Evolutionary conservation across 371 early-diverging fungal species (phyloP).

Genomic region (Zychaea mexicana): DNA sequence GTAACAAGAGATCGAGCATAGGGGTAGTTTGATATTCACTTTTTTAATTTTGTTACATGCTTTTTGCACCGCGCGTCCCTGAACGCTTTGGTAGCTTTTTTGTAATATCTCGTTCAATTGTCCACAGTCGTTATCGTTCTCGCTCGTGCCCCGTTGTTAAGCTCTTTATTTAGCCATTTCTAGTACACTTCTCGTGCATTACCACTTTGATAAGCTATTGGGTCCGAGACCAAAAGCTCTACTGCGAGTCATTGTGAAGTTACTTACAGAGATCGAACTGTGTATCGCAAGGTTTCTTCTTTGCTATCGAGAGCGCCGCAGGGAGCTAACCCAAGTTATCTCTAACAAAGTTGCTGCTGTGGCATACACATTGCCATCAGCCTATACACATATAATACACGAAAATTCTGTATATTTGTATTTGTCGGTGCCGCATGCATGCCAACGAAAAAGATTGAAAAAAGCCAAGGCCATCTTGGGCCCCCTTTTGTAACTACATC

Average conservation of each 20-base stretch:
- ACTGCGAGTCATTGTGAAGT: slow-evolving; percentile 6
- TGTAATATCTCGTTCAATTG: background rate
- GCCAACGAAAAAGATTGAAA: slow-evolving; percentile 1
- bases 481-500: background rate
- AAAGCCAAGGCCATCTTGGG: slow-evolving; percentile 1
- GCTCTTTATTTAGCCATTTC: slow-evolving; percentile 21
- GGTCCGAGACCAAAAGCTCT: background rate
- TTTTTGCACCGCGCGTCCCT: background rate
- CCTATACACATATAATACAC: too few species aligned
- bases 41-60: slow-evolving; percentile 4
- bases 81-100: slow-evolving; percentile 1
- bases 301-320: too few species aligned
- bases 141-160: slow-evolving; percentile 8
- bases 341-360: too few species aligned
- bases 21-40: background rate
- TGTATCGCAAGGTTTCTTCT: too few species aligned
- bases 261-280: too few species aligned
- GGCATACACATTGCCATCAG: too few species aligned
- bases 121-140: background rate
- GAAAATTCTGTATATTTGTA: too few species aligned
- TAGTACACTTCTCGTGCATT: slow-evolving; percentile 9
- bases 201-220: background rate
- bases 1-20: background rate
- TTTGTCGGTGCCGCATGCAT: too few species aligned
- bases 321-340: too few species aligned